Evolutionary conservation across 73 alveolate genomes (phyloP).

Genomic region (Symbiodinium natans): DNA sequence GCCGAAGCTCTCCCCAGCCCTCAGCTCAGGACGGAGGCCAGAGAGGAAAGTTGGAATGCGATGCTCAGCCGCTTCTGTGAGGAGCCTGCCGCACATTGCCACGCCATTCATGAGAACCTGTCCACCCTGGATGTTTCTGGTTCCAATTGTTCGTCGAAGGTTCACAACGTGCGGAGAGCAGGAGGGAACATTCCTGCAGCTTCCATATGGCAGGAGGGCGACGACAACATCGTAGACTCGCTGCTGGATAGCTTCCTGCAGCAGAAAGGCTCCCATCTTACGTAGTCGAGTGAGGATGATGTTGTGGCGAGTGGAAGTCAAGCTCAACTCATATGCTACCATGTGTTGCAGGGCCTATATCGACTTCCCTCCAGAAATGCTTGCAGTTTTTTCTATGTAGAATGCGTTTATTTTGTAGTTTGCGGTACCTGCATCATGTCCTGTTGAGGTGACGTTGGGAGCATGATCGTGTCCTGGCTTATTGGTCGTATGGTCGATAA

Average conservation of each 20-base stretch:
- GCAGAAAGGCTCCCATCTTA: constrained; percentile 5
- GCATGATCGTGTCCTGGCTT: not conserved
- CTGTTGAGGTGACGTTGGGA: not conserved
- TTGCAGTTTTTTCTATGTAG: too few relatives aligned
- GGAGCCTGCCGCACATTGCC: not conserved
- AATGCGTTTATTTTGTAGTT: too few relatives aligned
- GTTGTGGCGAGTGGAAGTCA: too few relatives aligned
- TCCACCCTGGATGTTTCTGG: too few relatives aligned
- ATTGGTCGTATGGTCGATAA: too few relatives aligned
- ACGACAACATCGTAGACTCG: not conserved
- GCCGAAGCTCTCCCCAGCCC: not conserved
- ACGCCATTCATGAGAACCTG: not conserved
- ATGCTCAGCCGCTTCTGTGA: constrained; percentile 7
- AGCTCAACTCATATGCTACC: too few relatives aligned
- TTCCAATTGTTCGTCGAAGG: too few relatives aligned
- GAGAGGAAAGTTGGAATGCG: not conserved
- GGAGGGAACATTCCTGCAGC: not conserved
- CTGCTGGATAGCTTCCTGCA: constrained; percentile 12
- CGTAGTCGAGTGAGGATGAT: too few relatives aligned
- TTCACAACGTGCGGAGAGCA: too few relatives aligned
- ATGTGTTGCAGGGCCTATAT: too few relatives aligned
- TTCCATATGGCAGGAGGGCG: not conserved
- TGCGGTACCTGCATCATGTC: not conserved
- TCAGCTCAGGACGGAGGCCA: not conserved
- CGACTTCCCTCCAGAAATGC: too few relatives aligned